phyloP scores from a whole-genome alignment of 2,329 filamentous ascomycete species.

The Zopfia rhizophila region DNA sequence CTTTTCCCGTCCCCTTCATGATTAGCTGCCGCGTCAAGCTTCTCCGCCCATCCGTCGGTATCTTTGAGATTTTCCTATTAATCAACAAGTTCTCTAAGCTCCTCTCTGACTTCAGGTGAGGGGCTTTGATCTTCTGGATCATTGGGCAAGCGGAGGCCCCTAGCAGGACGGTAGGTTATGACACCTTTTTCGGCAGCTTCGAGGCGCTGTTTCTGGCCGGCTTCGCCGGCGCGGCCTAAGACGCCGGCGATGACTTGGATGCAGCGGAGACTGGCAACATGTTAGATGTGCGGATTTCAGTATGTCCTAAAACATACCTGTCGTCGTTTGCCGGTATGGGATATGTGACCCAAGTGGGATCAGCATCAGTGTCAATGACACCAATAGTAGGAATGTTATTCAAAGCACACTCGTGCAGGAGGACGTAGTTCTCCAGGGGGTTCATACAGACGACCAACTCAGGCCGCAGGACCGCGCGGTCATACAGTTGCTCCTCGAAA shows the following conservation, averaged over 20 bases:
- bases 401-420: conserved; percentile 90
- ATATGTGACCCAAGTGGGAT: conserved; percentile 95
- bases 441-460: conserved; percentile 95
- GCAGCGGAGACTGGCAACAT: conserved; percentile 76
- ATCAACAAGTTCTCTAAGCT: not conserved
- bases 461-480: conserved; percentile 76
- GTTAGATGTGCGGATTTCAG: conserved; percentile 16
- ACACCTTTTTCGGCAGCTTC: conserved; percentile 69
- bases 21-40: conserved; percentile 38
- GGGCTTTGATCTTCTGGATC: conserved; percentile 21
- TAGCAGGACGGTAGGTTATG: conserved; percentile 65
- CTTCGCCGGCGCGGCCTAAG: conserved; percentile 83
- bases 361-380: conserved; percentile 90
- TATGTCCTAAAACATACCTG: conserved; percentile 65
- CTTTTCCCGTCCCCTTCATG: conserved; percentile 32
- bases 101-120: not conserved
- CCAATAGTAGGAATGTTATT: conserved; percentile 94
- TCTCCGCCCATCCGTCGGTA: conserved; percentile 27
- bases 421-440: conserved; percentile 87
- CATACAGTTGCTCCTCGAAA: conserved; percentile 72
- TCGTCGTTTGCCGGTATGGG: conserved; percentile 97
- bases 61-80: conserved; percentile 23
- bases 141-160: conserved; percentile 30
- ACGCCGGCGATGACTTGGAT: conserved; percentile 85
- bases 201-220: conserved; percentile 75